Percentiles rank a stretch among this genome's conserved stretches.
Conservation (phyloP, 345 rosid species). For the Limnanthes douglasii region DNA sequence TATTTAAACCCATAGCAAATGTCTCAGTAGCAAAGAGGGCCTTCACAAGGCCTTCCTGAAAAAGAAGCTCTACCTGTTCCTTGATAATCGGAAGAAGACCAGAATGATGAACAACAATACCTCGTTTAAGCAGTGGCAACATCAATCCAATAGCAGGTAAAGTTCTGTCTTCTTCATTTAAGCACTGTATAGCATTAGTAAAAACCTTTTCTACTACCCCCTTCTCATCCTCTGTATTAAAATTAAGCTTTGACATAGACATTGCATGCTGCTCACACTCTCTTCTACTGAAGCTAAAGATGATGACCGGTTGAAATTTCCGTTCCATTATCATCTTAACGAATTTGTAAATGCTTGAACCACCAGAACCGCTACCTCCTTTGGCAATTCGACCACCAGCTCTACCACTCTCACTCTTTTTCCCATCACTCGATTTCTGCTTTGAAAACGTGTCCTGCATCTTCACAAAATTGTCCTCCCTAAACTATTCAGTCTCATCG, state of each 20-base stretch:
- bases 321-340: conserved; percentile 99
- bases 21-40: conserved; percentile 97
- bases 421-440: conserved; percentile 42
- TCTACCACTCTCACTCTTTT: conserved; percentile 47
- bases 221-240: conserved; percentile 80
- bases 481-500: conserved; percentile 86
- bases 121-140: conserved; percentile 93
- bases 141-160: conserved; percentile 93
- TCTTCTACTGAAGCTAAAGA: conserved; percentile 98
- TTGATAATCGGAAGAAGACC: conserved; percentile 98
- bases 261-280: conserved; percentile 96
- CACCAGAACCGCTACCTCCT: conserved; percentile 63
- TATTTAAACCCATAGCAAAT: conserved; percentile 99
- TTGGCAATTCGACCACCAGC: conserved; percentile 71
- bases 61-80: conserved; percentile 96
- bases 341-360: conserved; percentile 83
- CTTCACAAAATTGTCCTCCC: conserved; percentile 87
- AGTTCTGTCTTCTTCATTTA: conserved; percentile 90
- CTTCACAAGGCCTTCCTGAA: conserved; percentile 98
- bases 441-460: conserved; percentile 72
- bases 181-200: conserved; percentile 64
- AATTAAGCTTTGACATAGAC: conserved; percentile 98
- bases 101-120: conserved; percentile 97
- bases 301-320: conserved; percentile 87
- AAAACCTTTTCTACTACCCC: conserved; percentile 69